Evolutionary conservation across 1,284 basidiomycete species (phyloP).

Genomic region (Chiua sp.): DNA sequence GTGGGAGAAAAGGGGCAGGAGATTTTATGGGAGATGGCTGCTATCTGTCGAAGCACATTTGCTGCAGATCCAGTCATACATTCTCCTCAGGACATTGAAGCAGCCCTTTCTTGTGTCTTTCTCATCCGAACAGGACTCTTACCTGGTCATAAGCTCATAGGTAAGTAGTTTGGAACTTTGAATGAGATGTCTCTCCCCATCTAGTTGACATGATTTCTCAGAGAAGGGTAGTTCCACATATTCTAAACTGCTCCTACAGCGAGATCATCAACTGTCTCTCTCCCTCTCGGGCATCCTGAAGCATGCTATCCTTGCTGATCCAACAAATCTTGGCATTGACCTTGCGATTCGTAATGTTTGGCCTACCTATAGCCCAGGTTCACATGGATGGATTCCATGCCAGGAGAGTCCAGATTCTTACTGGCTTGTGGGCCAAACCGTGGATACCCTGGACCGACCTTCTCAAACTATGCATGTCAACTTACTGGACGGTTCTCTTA

Average conservation of each 20-base stretch:
- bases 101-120: slow-evolving; percentile 43
- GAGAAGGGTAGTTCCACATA: no score
- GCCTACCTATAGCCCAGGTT: slow-evolving; percentile 11
- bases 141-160: no score
- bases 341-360: slow-evolving; percentile 41
- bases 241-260: slow-evolving; percentile 16
- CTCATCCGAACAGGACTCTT: slow-evolving; percentile 13
- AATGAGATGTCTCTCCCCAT: no score
- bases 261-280: slow-evolving; percentile 32
- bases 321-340: slow-evolving; percentile 33
- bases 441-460: no score
- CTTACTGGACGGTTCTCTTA: slow-evolving; percentile 1
- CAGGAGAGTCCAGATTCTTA: not conserved
- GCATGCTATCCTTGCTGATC: slow-evolving; percentile 3
- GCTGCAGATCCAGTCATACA: slow-evolving; percentile 33
- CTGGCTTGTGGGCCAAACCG: slow-evolving; percentile 2
- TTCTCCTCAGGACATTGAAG: slow-evolving; percentile 33
- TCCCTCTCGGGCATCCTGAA: slow-evolving; percentile 26
- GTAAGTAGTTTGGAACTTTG: no score
- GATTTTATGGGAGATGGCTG: slow-evolving; percentile 39
- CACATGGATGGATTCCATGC: not conserved
- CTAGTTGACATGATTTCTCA: no score
- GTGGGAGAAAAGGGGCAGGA: slow-evolving; percentile 26
- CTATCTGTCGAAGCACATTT: slow-evolving; percentile 46
- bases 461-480: slow-evolving; percentile 5